Evolutionary conservation across 169 alveolate species (phyloP).

Genomic region (Cyclospora cayetanensis): DNA sequence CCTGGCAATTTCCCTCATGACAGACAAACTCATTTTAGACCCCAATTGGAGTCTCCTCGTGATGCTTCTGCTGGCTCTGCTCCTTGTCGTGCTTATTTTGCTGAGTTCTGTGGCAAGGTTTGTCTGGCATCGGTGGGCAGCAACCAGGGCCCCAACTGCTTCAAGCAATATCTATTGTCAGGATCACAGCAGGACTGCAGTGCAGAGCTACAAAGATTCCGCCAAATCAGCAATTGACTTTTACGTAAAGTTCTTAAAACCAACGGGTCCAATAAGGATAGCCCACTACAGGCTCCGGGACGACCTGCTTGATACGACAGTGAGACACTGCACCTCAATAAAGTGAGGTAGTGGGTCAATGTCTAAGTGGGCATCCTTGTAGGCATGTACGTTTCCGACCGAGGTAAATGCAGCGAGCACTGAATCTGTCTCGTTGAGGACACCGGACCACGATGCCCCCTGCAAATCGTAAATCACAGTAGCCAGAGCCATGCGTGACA

Average conservation of each 20-base stretch:
- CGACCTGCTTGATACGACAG: constrained; percentile 49
- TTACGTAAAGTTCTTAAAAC: background rate
- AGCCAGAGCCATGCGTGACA: too few relatives aligned
- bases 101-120: constrained; percentile 29
- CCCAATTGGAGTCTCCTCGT: constrained; percentile 55
- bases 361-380: too few relatives aligned
- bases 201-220: background rate
- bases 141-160: background rate
- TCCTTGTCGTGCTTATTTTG: background rate
- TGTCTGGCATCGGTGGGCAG: constrained; percentile 53
- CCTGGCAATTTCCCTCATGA: constrained; percentile 50
- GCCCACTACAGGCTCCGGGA: constrained; percentile 41
- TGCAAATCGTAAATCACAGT: too few relatives aligned
- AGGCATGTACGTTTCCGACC: too few relatives aligned
- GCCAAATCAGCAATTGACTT: background rate
- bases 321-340: background rate
- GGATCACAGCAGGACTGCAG: background rate
- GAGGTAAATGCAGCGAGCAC: too few relatives aligned
- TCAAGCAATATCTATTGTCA: background rate
- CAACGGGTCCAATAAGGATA: constrained; percentile 23
- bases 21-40: background rate
- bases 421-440: too few relatives aligned
- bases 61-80: constrained; percentile 36
- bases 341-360: too few relatives aligned
- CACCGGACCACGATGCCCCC: too few relatives aligned